phyloP scores from a whole-genome alignment of 2,329 filamentous ascomycete genomes.

The Xylariaceae sp. region DNA sequence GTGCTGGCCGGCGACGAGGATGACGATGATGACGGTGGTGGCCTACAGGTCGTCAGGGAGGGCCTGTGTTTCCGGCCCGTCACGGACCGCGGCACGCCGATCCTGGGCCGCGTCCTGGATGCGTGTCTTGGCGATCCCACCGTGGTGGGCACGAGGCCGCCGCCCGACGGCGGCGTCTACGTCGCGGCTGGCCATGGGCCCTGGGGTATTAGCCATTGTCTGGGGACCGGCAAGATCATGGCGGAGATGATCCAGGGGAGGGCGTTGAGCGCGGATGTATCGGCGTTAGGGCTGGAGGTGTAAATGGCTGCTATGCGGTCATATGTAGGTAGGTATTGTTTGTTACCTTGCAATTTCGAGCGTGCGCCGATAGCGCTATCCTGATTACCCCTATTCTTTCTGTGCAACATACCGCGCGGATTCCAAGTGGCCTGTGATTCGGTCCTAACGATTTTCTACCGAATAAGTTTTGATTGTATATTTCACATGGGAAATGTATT shows the following conservation, averaged over 20 bases:
- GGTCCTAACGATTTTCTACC: no score
- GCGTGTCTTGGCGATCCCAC: conserved; percentile 57
- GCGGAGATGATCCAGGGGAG: conserved; percentile 69
- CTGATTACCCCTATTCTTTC: no score
- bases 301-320: not conserved
- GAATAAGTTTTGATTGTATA: no score
- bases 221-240: conserved; percentile 73
- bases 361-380: no score
- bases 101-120: conserved; percentile 62
- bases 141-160: conserved; percentile 44
- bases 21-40: conserved; percentile 39
- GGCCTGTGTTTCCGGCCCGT: conserved; percentile 75
- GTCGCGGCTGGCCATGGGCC: conserved; percentile 74
- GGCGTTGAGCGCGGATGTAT: conserved; percentile 61
- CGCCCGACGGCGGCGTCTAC: conserved; percentile 64
- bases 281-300: conserved; percentile 44
- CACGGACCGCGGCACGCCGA: conserved; percentile 64
- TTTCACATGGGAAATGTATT: no score
- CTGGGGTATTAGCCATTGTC: conserved; percentile 68
- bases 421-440: no score
- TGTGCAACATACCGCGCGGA: no score
- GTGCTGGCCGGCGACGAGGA: conserved; percentile 49
- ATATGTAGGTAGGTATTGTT: no score
- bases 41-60: conserved; percentile 65
- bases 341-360: no score